Evolutionary conservation across 495 filamentous ascomycete species (phyloP), one percentile per base, ranked within the genome.

Genomic region (Jackrogersella multiformis): DNA sequence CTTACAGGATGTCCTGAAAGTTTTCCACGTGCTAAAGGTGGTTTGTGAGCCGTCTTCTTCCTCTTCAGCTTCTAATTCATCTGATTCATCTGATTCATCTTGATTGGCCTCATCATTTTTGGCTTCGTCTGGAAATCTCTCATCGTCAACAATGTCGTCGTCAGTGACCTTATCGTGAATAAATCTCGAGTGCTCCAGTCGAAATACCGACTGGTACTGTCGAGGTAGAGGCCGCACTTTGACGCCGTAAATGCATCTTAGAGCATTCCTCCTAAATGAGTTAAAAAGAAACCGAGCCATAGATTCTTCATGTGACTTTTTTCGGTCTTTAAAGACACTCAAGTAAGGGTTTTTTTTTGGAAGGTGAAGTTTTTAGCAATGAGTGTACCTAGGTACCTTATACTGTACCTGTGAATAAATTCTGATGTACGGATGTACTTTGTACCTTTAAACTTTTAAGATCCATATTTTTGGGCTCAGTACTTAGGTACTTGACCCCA

Each of bases 251-350:
- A 55, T 41, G 23, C 68, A 67, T 56, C 58, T 67, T 12, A 59
- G 53, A 64, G 53, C 48, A 30, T 10, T 36, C 23, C 35, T 45
- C 6, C 34, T 21, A 23, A 66, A 20, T 12, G 34, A 35, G 1
- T 9, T 55, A 30, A 38, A 66, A 24, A 66, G 26, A 45, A 67
- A 38, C 28, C 62, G 23, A 56, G 55, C 68, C 68, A 71, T 71
- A 13, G 34, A 13, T 34, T 13, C 16, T 21, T 49, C 42, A 63
- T 66, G 8, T 28, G 35, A 28, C 7, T 28, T n/a, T 41, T n/a
- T 41, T 13, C 2, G 7, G 18, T 20, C 18, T 36, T 53, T 20
- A 12, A 8, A 20, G 10, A 26, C 23, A 18, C 13, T 44, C 4
- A 48, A 12, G 35, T 45, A 23, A 15, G 26, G 7, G 26, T 30